A percentile compares a stretch with the other conserved stretches of the same genome.
These are phyloP conservation scores for Trichoderma aggressivum DNA, from an alignment of 2,329 filamentous ascomycete species.

Conservation along the genomic window DNA sequence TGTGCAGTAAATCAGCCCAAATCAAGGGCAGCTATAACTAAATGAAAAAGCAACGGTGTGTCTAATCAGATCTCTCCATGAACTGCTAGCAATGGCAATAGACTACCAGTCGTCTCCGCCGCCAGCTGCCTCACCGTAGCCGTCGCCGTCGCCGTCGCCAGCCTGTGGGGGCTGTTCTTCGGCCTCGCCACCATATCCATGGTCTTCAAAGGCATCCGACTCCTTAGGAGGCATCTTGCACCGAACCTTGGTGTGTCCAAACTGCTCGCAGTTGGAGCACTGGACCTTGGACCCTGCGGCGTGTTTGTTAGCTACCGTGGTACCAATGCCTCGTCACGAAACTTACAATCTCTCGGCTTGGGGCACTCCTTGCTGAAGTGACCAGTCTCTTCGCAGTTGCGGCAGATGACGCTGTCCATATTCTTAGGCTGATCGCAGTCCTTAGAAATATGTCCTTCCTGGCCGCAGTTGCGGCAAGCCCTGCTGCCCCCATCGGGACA, in stretches of 20 bases:
- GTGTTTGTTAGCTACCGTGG: slow-evolving; percentile 22
- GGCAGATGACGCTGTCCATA: slow-evolving; percentile 52
- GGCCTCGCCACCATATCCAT: neutral
- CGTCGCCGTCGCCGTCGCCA: neutral
- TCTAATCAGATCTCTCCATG: neutral
- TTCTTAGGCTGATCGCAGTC: slow-evolving; percentile 49
- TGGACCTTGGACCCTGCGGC: slow-evolving; percentile 38
- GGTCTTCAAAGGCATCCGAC: neutral
- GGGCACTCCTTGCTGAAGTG: slow-evolving; percentile 63
- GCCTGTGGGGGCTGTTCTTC: neutral
- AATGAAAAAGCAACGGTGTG: neutral
- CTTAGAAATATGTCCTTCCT: slow-evolving; percentile 55
- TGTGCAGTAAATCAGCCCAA: neutral
- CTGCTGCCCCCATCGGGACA: slow-evolving; percentile 59
- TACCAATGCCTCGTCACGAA: neutral
- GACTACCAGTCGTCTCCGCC: slow-evolving; percentile 12
- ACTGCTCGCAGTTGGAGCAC: slow-evolving; percentile 38
- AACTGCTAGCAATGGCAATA: neutral
- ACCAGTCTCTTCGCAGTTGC: slow-evolving; percentile 57
- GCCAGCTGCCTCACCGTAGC: neutral
- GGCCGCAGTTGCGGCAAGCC: slow-evolving; percentile 60
- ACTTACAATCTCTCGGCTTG: slow-evolving; percentile 46
- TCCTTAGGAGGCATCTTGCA: slow-evolving; percentile 33
- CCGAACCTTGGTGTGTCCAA: slow-evolving; percentile 39
- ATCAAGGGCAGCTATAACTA: neutral